These are phyloP conservation scores for Wickerhamomyces rabaulensis DNA, from an alignment of 805 yeast species.

Conservation along the genomic window DNA sequence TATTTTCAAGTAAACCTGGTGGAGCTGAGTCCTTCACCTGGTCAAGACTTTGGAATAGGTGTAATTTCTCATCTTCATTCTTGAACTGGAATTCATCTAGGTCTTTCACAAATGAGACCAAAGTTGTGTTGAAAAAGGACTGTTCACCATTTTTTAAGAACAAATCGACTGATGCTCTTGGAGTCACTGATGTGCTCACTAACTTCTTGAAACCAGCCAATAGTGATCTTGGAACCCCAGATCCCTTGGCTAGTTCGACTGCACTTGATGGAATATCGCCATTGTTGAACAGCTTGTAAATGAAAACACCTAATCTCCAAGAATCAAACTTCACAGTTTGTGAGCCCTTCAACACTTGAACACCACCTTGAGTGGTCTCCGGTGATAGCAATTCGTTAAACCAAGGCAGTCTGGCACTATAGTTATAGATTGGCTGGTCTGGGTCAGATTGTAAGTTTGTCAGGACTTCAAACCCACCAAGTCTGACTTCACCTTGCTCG, in stretches of 20 bases:
- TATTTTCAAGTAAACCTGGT: constrained; percentile 49
- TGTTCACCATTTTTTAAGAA: constrained; percentile 22
- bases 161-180: constrained; percentile 30
- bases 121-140: constrained; percentile 33
- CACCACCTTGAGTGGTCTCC: constrained; percentile 43
- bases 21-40: constrained; percentile 34
- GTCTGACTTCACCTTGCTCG: constrained; percentile 72
- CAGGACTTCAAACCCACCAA: constrained; percentile 75
- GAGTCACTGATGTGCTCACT: constrained; percentile 30
- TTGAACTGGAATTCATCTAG: constrained; percentile 53
- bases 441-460: constrained; percentile 37
- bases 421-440: constrained; percentile 29
- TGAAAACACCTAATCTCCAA: constrained; percentile 54
- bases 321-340: constrained; percentile 53
- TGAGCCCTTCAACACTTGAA: constrained; percentile 29
- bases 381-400: constrained; percentile 41
- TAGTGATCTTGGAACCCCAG: constrained; percentile 33
- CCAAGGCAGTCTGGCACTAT: constrained; percentile 29
- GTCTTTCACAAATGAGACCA: constrained; percentile 48
- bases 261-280: constrained; percentile 7
- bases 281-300: constrained; percentile 39
- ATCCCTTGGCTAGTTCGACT: constrained; percentile 7
- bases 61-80: constrained; percentile 47
- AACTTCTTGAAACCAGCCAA: constrained; percentile 35
- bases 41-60: constrained; percentile 34